Evolutionary conservation across 2,329 filamentous ascomycete species (phyloP).

Genomic region (Esteya vermicola): DNA sequence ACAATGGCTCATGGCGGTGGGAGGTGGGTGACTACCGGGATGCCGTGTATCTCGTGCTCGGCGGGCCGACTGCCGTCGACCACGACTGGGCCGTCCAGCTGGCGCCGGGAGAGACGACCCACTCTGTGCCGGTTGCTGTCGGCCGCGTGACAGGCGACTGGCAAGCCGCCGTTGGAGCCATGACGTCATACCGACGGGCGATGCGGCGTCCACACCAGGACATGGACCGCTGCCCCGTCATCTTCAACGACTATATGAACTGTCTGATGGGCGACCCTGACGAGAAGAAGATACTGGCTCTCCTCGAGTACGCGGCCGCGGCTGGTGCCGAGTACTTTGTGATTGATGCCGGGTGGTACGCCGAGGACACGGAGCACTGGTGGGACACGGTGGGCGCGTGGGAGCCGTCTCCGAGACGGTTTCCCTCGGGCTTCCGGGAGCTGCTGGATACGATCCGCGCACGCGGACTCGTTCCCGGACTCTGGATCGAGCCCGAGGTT

Average conservation of each 20-base stretch:
- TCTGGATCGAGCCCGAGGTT: conserved; percentile 23
- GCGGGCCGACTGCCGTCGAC: conserved; percentile 14
- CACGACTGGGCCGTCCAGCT: conserved; percentile 16
- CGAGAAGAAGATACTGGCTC: conserved; percentile 16
- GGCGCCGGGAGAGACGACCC: conserved; percentile 13
- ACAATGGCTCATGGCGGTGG: conserved; percentile 21
- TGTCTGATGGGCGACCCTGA: conserved; percentile 23
- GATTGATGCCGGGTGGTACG: conserved; percentile 22
- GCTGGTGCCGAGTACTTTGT: conserved; percentile 22
- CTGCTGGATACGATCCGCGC: conserved; percentile 14
- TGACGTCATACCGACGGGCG: conserved; percentile 17
- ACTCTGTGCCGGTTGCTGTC: conserved; percentile 13
- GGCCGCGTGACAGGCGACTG: conserved; percentile 11
- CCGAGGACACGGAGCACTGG: conserved; percentile 18
- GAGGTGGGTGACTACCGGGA: conserved; percentile 21
- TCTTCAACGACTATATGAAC: conserved; percentile 26
- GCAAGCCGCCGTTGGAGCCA: conserved; percentile 13
- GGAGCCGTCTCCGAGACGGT: conserved; percentile 18
- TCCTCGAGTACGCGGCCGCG: conserved; percentile 16
- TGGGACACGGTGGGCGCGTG: conserved; percentile 22
- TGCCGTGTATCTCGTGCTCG: conserved; percentile 16
- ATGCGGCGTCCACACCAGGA: conserved; percentile 17
- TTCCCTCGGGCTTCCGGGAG: conserved; percentile 16
- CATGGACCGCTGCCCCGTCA: conserved; percentile 15
- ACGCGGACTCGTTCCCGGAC: conserved; percentile 15